phyloP scores from a whole-genome alignment of 352 stramenopile species.

The Hyaloperonospora brassicae region DNA sequence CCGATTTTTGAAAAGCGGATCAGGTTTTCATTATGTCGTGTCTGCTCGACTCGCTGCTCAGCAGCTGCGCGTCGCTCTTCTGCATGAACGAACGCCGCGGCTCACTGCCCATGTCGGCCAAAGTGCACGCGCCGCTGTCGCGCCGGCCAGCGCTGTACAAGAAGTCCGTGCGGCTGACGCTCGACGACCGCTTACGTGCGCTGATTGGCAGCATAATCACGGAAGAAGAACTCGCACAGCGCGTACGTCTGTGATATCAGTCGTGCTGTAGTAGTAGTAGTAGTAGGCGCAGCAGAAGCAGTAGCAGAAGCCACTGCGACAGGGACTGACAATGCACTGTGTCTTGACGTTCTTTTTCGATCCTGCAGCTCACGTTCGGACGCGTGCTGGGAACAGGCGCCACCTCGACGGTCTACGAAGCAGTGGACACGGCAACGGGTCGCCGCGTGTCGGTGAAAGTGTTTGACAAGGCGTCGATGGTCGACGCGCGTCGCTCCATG shows the following conservation, averaged over 20 bases:
- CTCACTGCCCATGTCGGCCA: slow-evolving; percentile 27
- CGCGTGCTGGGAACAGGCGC: slow-evolving; percentile 57
- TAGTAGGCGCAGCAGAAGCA: no score
- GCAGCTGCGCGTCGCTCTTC: slow-evolving; percentile 36
- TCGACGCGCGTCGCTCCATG: slow-evolving; percentile 72
- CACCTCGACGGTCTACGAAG: slow-evolving; percentile 70
- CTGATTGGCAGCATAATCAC: slow-evolving; percentile 58
- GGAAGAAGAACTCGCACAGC: slow-evolving; percentile 45
- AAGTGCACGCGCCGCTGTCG: slow-evolving; percentile 26
- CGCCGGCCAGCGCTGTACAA: slow-evolving; percentile 8
- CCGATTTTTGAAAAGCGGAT: background rate
- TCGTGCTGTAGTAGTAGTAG: no score
- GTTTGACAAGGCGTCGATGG: slow-evolving; percentile 78
- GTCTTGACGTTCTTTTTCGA: slow-evolving; percentile 14
- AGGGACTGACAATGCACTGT: slow-evolving; percentile 14
- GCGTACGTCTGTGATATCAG: slow-evolving; percentile 17
- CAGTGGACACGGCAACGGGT: slow-evolving; percentile 40
- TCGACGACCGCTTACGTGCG: slow-evolving; percentile 52
- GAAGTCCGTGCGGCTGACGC: slow-evolving; percentile 29
- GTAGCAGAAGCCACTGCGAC: background rate
- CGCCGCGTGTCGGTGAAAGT: slow-evolving; percentile 65
- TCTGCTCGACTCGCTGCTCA: slow-evolving; percentile 23
- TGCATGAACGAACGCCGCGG: slow-evolving; percentile 31
- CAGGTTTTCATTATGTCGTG: slow-evolving; percentile 8
- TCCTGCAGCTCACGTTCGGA: slow-evolving; percentile 47